phyloP scores from a whole-genome alignment of 805 yeast species.

The Teunomyces cretensis region DNA sequence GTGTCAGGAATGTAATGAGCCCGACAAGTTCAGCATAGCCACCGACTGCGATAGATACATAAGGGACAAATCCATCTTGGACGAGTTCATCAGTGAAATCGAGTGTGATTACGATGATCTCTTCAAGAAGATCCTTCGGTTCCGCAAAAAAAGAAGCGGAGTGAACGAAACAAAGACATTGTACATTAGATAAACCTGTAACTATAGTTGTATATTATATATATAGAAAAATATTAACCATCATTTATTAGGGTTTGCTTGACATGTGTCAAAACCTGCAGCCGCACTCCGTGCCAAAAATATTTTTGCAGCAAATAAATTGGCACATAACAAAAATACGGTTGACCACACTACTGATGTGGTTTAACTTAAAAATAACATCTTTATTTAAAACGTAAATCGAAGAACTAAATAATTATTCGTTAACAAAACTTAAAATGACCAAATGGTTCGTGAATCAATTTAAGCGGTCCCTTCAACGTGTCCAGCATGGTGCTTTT shows the following conservation, averaged over 20 bases:
- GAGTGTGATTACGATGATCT: constrained; percentile 14
- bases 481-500: background rate
- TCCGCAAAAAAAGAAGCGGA: constrained; percentile 7
- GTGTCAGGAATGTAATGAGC: constrained; percentile 8
- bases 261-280: constrained; percentile 1
- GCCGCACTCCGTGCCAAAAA: background rate
- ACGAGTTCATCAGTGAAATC: constrained; percentile 15
- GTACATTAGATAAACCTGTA: constrained; percentile 4
- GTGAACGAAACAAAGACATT: background rate
- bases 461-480: background rate
- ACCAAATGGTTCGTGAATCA: background rate
- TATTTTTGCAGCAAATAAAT: constrained; percentile 1
- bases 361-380: too few species aligned
- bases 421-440: background rate
- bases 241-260: background rate
- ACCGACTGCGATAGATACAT: constrained; percentile 13
- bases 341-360: too few species aligned
- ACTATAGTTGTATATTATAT: background rate
- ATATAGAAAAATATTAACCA: background rate
- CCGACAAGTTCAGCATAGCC: constrained; percentile 10
- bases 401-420: constrained; percentile 1
- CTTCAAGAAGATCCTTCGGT: constrained; percentile 10
- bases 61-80: constrained; percentile 13
- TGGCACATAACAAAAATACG: background rate
- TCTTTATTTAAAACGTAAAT: background rate